phyloP scores from a whole-genome alignment of 495 filamentous ascomycete species.

The Podospora didyma region DNA sequence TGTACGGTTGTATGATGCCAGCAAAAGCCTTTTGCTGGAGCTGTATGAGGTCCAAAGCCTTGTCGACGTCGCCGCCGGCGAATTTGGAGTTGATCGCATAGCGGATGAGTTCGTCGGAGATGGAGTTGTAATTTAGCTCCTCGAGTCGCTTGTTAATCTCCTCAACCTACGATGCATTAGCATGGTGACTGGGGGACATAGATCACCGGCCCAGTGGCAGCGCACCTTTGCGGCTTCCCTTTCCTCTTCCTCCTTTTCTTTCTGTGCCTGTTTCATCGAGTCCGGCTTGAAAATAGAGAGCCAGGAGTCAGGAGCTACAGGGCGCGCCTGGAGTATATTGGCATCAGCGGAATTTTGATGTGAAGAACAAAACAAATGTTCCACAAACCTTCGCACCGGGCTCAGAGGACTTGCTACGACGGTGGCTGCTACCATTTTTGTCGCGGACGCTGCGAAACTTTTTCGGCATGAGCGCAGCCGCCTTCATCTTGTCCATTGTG shows the following conservation, averaged over 20 bases:
- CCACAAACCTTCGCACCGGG: constrained; percentile 43
- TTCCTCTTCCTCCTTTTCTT: constrained; percentile 53
- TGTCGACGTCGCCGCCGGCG: constrained; percentile 65
- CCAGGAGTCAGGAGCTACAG: constrained; percentile 38
- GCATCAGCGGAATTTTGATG: constrained; percentile 13
- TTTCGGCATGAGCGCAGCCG: constrained; percentile 26
- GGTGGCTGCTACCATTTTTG: constrained; percentile 52
- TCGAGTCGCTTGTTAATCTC: constrained; percentile 48
- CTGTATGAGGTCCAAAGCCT: constrained; percentile 69
- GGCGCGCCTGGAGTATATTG: constrained; percentile 32
- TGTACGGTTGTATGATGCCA: constrained; percentile 71
- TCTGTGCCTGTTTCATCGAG: constrained; percentile 45
- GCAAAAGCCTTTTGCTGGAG: constrained; percentile 75
- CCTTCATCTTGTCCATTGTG: constrained; percentile 26
- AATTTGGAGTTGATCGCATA: constrained; percentile 65
- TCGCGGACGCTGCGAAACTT: constrained; percentile 72
- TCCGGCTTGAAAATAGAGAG: constrained; percentile 55
- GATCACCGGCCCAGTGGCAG: background rate
- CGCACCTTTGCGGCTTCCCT: constrained; percentile 39
- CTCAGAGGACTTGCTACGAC: constrained; percentile 45
- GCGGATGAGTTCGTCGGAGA: constrained; percentile 60
- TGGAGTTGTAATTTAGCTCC: constrained; percentile 46
- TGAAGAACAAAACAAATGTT: constrained; percentile 7
- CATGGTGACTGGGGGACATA: background rate
- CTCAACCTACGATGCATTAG: constrained; percentile 45